Base-by-base conservation (phyloP, 75 land plant species). In the Pinus taeda region DNA sequence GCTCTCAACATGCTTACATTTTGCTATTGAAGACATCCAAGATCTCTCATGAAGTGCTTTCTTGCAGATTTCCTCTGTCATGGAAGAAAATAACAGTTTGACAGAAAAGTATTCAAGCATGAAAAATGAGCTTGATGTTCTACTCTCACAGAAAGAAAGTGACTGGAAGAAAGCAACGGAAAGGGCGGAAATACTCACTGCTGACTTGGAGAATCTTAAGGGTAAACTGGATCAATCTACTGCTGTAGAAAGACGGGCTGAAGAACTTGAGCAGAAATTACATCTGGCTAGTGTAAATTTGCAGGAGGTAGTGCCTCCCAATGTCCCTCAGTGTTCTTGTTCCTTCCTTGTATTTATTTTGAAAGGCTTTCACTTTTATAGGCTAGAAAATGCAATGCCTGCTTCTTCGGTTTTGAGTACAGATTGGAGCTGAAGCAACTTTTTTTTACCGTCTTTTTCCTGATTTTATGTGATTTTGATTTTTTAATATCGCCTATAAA, bases 11-110 rank as follows among this genome's bases (percentile, higher is more conserved):
- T 6, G 30, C 55, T 57, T 78, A 62, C 24, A 18, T 9, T n/a
- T 62, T 62, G 11, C 21, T 62, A 11, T n/a, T 22, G 12, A 62
- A 62, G 8, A 9, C 24, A 62, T n/a, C 8, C 64, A n/a, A 62
- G 24, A n/a, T n/a, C 21, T 62, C 21, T 62, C 24, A n/a, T 6
- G 15, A 73, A 45, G 17, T 33, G 6, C 24, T 45, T 45, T 42
- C 17, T 15, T 78, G 72, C 86, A 90, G 92, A 75, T 90, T 45
- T 77, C 87, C 72, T 83, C 88, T 45, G 57, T 81, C 7, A 63
- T 84, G 93, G 88, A 88, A 76, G 93, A 88, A 73, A 91, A 91
- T 13, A 61, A 64, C 36, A 22, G 58, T n/a, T 77, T 88, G 15
- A 82, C 53, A 74, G 86, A 85, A 67, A 79, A 77, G 14, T 57